Conservation (phyloP, 176 grass and related monocot genomes). For the Carex parvula region DNA sequence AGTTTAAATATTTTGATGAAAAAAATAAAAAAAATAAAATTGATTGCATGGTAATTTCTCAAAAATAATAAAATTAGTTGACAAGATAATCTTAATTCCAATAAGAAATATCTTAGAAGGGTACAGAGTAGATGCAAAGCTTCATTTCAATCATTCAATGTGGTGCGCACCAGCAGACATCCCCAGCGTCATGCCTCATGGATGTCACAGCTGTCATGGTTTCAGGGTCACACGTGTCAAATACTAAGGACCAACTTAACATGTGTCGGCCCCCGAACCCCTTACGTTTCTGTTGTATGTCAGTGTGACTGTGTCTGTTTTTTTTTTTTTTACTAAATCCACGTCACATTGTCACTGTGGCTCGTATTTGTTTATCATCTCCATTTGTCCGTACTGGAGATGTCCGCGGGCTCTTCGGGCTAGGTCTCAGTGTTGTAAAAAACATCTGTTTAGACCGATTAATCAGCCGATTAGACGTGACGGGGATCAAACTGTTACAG, state of each 20-base stretch:
- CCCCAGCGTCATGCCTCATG: neutral
- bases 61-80: no score
- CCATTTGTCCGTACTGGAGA: neutral
- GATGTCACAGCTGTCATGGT: neutral
- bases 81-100: no score
- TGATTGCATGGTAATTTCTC: no score
- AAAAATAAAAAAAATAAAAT: no score
- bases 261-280: neutral
- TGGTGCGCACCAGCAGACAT: neutral
- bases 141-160: neutral
- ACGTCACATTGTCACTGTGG: neutral
- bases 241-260: neutral
- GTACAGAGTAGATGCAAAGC: no score
- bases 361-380: neutral
- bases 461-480: no score
- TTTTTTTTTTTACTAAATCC: neutral
- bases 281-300: neutral
- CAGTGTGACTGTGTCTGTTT: neutral
- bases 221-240: neutral
- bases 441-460: no score
- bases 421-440: no score
- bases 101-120: no score
- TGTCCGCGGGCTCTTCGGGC: neutral
- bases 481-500: no score
- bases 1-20: no score